These are phyloP conservation scores for Backusella tuberculispora DNA, from an alignment of 192 early-diverging fungal species.

Conservation along the genomic window DNA sequence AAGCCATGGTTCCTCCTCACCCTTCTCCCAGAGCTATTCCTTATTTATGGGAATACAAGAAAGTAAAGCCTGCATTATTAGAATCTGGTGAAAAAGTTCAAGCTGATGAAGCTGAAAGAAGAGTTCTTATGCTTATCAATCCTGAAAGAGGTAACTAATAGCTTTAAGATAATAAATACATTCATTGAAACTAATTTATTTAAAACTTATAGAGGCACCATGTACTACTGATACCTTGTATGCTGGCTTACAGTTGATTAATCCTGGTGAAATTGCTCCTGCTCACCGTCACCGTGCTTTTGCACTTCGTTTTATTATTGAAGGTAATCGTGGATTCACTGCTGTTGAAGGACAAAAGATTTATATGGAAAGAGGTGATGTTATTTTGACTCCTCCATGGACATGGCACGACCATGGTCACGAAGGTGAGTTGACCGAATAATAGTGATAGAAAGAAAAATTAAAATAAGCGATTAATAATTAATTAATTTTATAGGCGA, in stretches of 20 bases:
- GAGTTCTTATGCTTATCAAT: slow-evolving; percentile 21
- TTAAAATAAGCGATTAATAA: not conserved
- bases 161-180: not conserved
- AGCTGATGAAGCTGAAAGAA: slow-evolving; percentile 23
- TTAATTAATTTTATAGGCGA: slow-evolving; percentile 3
- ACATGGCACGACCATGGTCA: slow-evolving; percentile 24
- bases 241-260: slow-evolving; percentile 20
- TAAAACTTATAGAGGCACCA: slow-evolving; percentile 12
- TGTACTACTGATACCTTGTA: slow-evolving; percentile 21
- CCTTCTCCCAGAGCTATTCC: slow-evolving; percentile 14
- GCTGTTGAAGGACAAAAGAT: slow-evolving; percentile 24
- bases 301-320: slow-evolving; percentile 23
- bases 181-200: not conserved
- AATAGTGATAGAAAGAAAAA: not conserved
- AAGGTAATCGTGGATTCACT: slow-evolving; percentile 11
- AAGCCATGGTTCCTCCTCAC: slow-evolving; percentile 19
- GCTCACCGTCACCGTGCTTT: slow-evolving; percentile 25
- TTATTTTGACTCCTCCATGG: slow-evolving; percentile 25
- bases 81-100: slow-evolving; percentile 9
- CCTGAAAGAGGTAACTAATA: slow-evolving; percentile 7
- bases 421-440: not conserved
- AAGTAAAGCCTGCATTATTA: slow-evolving; percentile 9
- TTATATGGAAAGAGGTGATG: slow-evolving; percentile 24
- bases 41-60: slow-evolving; percentile 22
- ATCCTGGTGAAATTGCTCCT: slow-evolving; percentile 19